These are phyloP conservation scores for Malus asiatica DNA, from an alignment of 306 rosid species.

Conservation along the genomic window DNA sequence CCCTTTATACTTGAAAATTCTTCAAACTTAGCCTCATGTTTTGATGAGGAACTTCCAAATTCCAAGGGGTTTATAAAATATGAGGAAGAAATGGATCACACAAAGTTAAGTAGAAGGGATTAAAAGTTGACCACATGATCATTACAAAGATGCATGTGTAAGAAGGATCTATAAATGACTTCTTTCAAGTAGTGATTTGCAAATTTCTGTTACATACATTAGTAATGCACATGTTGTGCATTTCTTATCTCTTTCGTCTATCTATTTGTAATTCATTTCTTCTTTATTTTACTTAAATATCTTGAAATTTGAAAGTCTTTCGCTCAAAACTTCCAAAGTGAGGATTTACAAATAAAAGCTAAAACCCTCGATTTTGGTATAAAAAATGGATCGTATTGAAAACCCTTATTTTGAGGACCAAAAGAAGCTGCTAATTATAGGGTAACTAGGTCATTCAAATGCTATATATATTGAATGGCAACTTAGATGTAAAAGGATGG, in stretches of 20 bases:
- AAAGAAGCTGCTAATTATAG: neutral
- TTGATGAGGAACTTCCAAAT: neutral
- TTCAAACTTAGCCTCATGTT: neutral
- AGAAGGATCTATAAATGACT: neutral
- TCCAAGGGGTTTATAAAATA: neutral
- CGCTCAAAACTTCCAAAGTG: conserved; percentile 2
- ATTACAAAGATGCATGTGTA: neutral
- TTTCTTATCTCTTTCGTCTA: neutral
- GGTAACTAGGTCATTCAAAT: neutral
- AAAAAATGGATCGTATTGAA: neutral
- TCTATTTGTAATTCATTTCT: neutral
- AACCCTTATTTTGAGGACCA: neutral
- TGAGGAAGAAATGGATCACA: no score
- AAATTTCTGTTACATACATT: no score
- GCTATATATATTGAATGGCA: neutral
- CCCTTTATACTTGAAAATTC: neutral
- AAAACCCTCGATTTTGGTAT: neutral
- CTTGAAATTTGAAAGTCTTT: neutral
- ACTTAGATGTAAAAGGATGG: neutral
- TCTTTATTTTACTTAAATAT: no score
- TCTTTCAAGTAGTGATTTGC: neutral
- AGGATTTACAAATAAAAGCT: neutral
- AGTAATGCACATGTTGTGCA: neutral
- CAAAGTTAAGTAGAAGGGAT: neutral
- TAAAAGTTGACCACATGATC: neutral